Conservation (phyloP, 2,329 filamentous ascomycete species). For the Fusarium cyanostomum region DNA sequence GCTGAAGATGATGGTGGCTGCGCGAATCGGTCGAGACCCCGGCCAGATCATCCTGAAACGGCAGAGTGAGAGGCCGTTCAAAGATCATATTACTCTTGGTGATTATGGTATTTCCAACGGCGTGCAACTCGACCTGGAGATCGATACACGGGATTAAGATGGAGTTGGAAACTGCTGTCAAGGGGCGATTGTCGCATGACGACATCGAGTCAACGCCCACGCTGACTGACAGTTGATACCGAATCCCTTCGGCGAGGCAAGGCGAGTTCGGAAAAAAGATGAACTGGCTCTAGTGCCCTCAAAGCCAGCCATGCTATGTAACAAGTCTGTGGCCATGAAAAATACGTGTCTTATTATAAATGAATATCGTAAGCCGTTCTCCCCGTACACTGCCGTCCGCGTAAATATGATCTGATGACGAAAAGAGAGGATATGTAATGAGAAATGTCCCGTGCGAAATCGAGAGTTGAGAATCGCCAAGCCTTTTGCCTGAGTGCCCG, state of each 20-base stretch:
- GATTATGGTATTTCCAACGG: constrained; percentile 97
- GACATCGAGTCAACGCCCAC: too few species aligned
- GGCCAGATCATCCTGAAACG: constrained; percentile 92
- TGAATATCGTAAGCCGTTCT: not conserved
- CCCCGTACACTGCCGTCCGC: not conserved
- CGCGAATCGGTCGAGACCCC: constrained; percentile 85
- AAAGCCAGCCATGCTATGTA: not conserved
- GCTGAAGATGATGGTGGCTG: constrained; percentile 92
- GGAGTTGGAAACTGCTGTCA: not conserved
- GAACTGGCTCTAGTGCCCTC: not conserved
- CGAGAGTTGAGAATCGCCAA: not conserved
- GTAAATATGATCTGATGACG: not conserved
- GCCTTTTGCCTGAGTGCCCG: not conserved
- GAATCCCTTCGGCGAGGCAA: not conserved
- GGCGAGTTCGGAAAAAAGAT: not conserved
- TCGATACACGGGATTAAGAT: constrained; percentile 67
- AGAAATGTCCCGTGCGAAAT: too few species aligned
- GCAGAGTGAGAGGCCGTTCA: constrained; percentile 92
- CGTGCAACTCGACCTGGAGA: constrained; percentile 73
- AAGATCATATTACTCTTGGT: constrained; percentile 85
- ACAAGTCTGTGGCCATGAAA: not conserved
- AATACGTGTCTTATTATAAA: not conserved
- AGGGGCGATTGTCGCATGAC: not conserved
- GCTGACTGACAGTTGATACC: not conserved
- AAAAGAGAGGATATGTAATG: too few species aligned